Evolutionary conservation across 805 yeast species (phyloP).

Genomic region (Candida ortonii): DNA sequence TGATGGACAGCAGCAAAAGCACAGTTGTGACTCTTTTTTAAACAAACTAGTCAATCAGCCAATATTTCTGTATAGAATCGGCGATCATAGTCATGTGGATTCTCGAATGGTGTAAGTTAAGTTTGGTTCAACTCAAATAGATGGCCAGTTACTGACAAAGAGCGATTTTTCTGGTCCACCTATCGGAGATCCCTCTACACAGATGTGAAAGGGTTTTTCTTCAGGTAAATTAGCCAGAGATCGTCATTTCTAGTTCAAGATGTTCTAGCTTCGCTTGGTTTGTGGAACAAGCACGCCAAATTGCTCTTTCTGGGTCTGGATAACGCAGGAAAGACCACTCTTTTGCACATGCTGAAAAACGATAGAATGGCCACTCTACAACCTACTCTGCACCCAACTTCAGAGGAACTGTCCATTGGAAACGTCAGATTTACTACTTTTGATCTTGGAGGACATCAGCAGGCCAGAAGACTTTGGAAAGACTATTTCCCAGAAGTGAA

Average conservation of each 20-base stretch:
- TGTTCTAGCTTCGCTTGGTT: conserved; percentile 72
- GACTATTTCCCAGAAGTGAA: conserved; percentile 99
- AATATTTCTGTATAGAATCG: too few species aligned
- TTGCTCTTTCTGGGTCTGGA: conserved; percentile 93
- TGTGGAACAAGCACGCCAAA: conserved; percentile 95
- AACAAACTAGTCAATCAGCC: too few species aligned
- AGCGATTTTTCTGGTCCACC: too few species aligned
- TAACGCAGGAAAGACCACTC: conserved; percentile 95
- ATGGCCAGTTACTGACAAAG: conserved; percentile 8
- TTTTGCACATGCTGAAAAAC: conserved; percentile 81
- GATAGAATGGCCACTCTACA: conserved; percentile 97
- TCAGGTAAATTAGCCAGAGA: too few species aligned
- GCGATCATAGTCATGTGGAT: too few species aligned
- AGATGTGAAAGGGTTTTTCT: conserved; percentile 3
- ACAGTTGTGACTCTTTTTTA: too few species aligned
- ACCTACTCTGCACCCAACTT: conserved; percentile 98
- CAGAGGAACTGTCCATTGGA: conserved; percentile 96
- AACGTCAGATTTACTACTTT: conserved; percentile 95
- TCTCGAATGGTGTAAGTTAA: conserved; percentile 38
- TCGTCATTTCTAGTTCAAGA: conserved; percentile 70
- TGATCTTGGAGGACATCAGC: conserved; percentile 97
- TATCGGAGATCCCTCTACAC: too few species aligned
- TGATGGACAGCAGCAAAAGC: too few species aligned
- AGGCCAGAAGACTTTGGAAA: conserved; percentile 99
- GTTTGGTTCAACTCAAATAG: neutral